Conservation (phyloP, 768 basidiomycete genomes). For the Phylloporus scabripes region DNA sequence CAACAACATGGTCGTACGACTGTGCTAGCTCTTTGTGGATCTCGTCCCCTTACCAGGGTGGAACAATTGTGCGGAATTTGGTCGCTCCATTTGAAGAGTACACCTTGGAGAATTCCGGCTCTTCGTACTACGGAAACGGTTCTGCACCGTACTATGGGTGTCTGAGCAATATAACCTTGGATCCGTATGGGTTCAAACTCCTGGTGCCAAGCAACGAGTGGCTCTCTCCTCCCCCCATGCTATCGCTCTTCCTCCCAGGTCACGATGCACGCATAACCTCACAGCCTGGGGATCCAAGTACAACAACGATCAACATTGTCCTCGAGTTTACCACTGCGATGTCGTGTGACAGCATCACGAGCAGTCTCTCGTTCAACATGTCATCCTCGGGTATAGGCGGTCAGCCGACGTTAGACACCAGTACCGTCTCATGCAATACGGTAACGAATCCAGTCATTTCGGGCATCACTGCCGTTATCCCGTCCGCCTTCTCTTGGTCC, state of each 20-base stretch:
- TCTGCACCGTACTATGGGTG: conserved; percentile 71
- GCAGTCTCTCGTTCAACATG: conserved; percentile 60
- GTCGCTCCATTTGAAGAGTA: conserved; percentile 82
- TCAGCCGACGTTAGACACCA: conserved; percentile 47
- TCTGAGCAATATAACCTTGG: conserved; percentile 57
- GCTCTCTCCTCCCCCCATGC: conserved; percentile 61
- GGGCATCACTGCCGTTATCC: conserved; percentile 46
- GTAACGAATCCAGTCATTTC: conserved; percentile 47
- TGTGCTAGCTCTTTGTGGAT: conserved; percentile 66
- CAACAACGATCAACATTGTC: conserved; percentile 53
- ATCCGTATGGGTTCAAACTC: conserved; percentile 75
- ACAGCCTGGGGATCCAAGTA: conserved; percentile 37
- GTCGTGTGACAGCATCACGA: conserved; percentile 66
- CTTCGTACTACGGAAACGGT: conserved; percentile 55
- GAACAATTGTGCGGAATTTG: conserved; percentile 63
- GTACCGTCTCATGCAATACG: conserved; percentile 39
- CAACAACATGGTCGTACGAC: conserved; percentile 55
- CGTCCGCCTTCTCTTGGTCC: conserved; percentile 67
- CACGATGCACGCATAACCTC: conserved; percentile 73
- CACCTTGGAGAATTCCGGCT: conserved; percentile 57
- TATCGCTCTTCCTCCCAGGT: conserved; percentile 80
- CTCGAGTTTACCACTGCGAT: conserved; percentile 78
- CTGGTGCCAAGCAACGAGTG: conserved; percentile 67
- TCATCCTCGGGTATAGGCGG: conserved; percentile 60
- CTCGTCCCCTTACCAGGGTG: conserved; percentile 65